These are phyloP conservation scores for Cryptococcus sp. DNA, from an alignment of 1,284 basidiomycete species.

Conservation along the genomic window DNA sequence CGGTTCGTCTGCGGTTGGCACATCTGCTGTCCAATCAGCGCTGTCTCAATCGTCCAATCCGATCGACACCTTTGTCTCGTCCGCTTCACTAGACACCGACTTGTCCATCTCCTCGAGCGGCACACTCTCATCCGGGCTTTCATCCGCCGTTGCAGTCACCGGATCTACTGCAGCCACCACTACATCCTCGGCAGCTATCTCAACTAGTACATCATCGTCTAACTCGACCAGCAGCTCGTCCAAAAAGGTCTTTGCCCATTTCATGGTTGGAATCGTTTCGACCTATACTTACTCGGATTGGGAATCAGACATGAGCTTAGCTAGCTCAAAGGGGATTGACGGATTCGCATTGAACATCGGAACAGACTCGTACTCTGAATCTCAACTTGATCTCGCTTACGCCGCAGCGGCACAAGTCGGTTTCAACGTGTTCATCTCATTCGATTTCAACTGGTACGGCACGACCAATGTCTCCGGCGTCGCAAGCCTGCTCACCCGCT, in stretches of 20 bases:
- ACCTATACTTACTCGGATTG: conserved; percentile 36
- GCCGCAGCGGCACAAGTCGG: conserved; percentile 34
- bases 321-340: conserved; percentile 44
- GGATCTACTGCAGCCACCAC: not conserved
- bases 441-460: conserved; percentile 53
- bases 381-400: conserved; percentile 48
- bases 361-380: conserved; percentile 40
- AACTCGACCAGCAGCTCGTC: conserved; percentile 2
- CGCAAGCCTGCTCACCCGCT: conserved; percentile 33
- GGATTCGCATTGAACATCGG: conserved; percentile 53
- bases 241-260: conserved; percentile 50
- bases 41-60: conserved; percentile 5
- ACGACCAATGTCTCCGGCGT: conserved; percentile 23
- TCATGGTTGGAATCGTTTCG: conserved; percentile 49
- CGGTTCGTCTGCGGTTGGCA: not conserved
- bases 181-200: not conserved
- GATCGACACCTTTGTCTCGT: conserved; percentile 13
- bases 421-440: conserved; percentile 50
- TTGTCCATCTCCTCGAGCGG: not conserved
- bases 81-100: not conserved
- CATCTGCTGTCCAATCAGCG: not conserved
- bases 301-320: conserved; percentile 43
- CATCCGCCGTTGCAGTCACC: not conserved
- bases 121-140: not conserved
- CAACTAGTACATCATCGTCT: not conserved